Percentiles rank a stretch among this genome's conserved stretches.
Conservation (phyloP, 805 yeast genomes). For the Cyberlindnera samutprakarnensis region DNA sequence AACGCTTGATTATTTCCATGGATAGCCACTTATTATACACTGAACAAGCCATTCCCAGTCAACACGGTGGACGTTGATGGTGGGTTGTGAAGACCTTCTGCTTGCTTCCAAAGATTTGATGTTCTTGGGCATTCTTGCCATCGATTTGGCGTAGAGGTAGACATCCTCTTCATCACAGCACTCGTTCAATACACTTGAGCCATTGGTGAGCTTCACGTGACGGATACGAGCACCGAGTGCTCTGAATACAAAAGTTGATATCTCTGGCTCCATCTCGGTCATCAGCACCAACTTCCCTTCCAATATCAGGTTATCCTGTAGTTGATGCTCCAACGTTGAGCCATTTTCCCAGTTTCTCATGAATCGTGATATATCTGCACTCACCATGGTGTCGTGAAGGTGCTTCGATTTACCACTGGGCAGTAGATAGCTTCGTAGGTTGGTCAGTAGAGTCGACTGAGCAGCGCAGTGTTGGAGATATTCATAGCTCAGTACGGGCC, state of each 20-base stretch:
- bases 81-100: not conserved
- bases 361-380: constrained; percentile 42
- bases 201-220: constrained; percentile 4
- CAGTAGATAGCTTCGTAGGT: constrained; percentile 39
- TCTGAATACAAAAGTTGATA: constrained; percentile 34
- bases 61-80: constrained; percentile 23
- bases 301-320: constrained; percentile 28
- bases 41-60: constrained; percentile 68
- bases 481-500: constrained; percentile 69
- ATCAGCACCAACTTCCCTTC: constrained; percentile 15
- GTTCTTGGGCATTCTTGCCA: constrained; percentile 1
- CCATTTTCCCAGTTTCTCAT: constrained; percentile 29
- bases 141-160: constrained; percentile 7
- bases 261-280: constrained; percentile 19
- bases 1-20: too few relatives aligned
- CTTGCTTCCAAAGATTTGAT: constrained; percentile 4
- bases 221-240: constrained; percentile 34
- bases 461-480: constrained; percentile 47
- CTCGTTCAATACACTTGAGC: constrained; percentile 5
- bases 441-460: constrained; percentile 19
- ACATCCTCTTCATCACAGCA: constrained; percentile 3
- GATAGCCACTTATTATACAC: constrained; percentile 36
- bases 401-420: constrained; percentile 64
- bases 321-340: constrained; percentile 31
- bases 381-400: constrained; percentile 32